phyloP scores from a whole-genome alignment of 257 asterid species.

The Solanum chilense region DNA sequence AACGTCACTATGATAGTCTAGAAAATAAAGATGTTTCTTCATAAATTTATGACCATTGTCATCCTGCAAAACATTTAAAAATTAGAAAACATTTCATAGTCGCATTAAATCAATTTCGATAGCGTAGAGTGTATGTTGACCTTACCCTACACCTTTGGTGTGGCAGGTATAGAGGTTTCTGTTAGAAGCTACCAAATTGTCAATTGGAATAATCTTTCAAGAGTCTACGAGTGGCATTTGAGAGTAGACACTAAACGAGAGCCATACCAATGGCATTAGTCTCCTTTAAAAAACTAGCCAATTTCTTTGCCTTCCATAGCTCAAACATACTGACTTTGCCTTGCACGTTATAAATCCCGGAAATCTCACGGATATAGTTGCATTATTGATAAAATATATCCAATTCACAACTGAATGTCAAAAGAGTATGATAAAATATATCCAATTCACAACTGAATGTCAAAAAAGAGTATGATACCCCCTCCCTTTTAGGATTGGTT shows the following conservation, averaged over 20 bases:
- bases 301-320: not conserved
- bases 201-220: not conserved
- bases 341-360: not conserved
- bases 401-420: not conserved
- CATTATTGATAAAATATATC: not conserved
- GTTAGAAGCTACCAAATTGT: not conserved
- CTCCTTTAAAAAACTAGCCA: not conserved
- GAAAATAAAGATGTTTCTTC: not conserved
- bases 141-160: not conserved
- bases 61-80: not conserved
- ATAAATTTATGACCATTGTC: not conserved
- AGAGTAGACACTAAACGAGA: not conserved
- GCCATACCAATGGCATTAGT: not conserved
- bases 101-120: not conserved
- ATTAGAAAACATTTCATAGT: not conserved
- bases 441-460: not conserved
- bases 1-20: not conserved
- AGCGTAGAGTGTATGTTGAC: not conserved
- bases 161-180: not conserved
- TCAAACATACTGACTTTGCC: not conserved
- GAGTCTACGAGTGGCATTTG: not conserved
- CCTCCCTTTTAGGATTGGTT: constrained; percentile 14
- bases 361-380: not conserved
- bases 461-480: not conserved
- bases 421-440: not conserved